Conservation (phyloP, 2,329 filamentous ascomycete genomes). For the Aspergillus melleus region DNA sequence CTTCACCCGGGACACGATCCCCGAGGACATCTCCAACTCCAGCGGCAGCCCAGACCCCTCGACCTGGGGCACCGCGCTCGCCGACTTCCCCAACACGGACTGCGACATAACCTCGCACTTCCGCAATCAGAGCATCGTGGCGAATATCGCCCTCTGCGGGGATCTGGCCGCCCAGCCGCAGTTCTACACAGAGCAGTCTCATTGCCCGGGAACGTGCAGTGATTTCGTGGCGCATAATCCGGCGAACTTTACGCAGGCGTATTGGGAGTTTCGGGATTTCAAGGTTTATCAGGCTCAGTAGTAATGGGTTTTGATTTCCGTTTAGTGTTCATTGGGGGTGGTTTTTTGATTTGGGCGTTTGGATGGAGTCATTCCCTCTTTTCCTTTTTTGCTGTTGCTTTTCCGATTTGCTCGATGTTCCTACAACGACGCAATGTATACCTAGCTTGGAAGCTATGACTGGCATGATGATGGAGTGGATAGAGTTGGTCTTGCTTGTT, state of each 20-base stretch:
- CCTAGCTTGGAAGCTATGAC: too few relatives aligned
- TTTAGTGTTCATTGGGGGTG: too few relatives aligned
- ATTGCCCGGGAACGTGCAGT: conserved; percentile 56
- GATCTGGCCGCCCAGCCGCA: conserved; percentile 46
- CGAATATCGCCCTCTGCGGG: conserved; percentile 67
- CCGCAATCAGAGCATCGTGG: conserved; percentile 64
- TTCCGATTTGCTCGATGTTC: too few relatives aligned
- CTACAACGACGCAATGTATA: too few relatives aligned
- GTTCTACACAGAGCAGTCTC: conserved; percentile 35
- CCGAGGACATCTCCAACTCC: conserved; percentile 52
- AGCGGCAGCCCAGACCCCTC: conserved; percentile 57
- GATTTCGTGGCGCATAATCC: conserved; percentile 61
- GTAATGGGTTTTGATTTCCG: too few relatives aligned
- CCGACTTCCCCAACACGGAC: conserved; percentile 65
- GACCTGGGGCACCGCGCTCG: conserved; percentile 61
- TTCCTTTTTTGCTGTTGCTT: too few relatives aligned
- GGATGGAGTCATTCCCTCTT: too few relatives aligned
- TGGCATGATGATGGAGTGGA: too few relatives aligned
- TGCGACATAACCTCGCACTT: conserved; percentile 63
- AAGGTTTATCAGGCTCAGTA: conserved; percentile 52
- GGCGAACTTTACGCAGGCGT: conserved; percentile 58
- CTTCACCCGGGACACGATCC: conserved; percentile 52
- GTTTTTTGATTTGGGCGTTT: too few relatives aligned
- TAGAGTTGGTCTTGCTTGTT: too few relatives aligned
- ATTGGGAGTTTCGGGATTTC: conserved; percentile 65